A percentile compares a stretch with the other conserved stretches of the same genome.
These are phyloP conservation scores for Phylloporus rhodoxanthus DNA, from an alignment of 768 basidiomycete genomes.

Conservation along the genomic window DNA sequence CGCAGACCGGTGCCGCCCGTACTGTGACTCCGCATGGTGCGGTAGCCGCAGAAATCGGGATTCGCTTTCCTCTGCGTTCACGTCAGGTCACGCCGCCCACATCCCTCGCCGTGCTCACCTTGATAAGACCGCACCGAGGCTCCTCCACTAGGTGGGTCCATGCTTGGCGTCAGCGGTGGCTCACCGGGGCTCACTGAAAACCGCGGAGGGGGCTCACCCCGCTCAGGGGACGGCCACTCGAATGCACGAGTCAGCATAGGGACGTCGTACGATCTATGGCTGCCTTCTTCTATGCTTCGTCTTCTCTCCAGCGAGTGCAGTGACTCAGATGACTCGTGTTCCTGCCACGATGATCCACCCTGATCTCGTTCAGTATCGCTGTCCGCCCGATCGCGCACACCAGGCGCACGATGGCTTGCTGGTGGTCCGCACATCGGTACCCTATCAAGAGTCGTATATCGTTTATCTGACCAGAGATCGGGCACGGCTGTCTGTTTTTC, in stretches of 20 bases:
- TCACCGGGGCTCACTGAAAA: conserved; percentile 6
- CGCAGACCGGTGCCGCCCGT: conserved; percentile 22
- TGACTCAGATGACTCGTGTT: conserved; percentile 10
- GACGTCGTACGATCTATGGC: conserved; percentile 10
- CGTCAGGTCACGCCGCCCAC: conserved; percentile 1
- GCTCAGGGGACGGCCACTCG: conserved; percentile 19
- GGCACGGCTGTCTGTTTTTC: conserved; percentile 18
- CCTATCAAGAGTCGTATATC: conserved; percentile 18
- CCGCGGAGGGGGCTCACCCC: conserved; percentile 12
- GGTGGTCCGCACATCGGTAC: conserved; percentile 24
- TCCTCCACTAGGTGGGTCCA: conserved; percentile 7
- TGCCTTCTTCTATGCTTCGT: conserved; percentile 16
- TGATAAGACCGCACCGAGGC: conserved; percentile 10
- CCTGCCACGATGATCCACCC: conserved; percentile 35
- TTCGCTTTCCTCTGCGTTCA: conserved; percentile 16
- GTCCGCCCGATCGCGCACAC: conserved; percentile 27
- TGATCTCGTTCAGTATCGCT: conserved; percentile 43
- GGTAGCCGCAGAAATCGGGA: conserved; percentile 16
- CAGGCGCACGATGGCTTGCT: conserved; percentile 11
- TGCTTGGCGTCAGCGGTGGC: conserved; percentile 15
- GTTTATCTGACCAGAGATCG: conserved; percentile 8
- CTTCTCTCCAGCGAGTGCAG: conserved; percentile 8
- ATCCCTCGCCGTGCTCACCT: conserved; percentile 13
- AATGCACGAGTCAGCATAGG: conserved; percentile 19
- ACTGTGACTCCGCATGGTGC: conserved; percentile 15